Conservation (phyloP, 139 green algal species). For the Closterium sp. region DNA sequence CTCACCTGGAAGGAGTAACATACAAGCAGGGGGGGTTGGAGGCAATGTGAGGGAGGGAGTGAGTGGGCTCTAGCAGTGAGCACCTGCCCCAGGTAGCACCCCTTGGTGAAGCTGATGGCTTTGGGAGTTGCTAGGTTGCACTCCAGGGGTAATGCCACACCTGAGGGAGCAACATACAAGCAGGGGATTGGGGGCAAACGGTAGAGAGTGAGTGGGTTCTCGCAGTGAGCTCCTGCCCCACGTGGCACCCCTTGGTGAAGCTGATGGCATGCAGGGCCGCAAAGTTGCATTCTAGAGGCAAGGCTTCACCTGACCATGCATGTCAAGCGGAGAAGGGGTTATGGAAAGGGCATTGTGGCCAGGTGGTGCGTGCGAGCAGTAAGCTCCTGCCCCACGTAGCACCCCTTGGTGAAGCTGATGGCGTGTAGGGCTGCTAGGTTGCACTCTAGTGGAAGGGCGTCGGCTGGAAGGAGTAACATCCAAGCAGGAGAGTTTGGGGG, state of each 20-base stretch:
- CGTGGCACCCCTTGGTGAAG: slow-evolving; percentile 96
- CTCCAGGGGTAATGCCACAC: slow-evolving; percentile 79
- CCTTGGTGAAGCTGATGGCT: slow-evolving; percentile 89
- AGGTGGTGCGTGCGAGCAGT: slow-evolving; percentile 73
- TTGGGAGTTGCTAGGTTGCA: slow-evolving; percentile 89
- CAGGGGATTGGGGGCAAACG: too few relatives aligned
- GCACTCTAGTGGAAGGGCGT: too few relatives aligned
- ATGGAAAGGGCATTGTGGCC: not conserved
- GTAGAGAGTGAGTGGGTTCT: too few relatives aligned
- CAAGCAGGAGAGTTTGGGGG: too few relatives aligned
- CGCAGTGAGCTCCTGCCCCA: slow-evolving; percentile 88
- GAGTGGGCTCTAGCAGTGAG: too few relatives aligned
- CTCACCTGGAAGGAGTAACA: slow-evolving; percentile 28
- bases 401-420: slow-evolving; percentile 6
- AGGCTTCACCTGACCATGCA: slow-evolving; percentile 34
- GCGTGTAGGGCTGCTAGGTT: not conserved
- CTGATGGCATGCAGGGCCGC: slow-evolving; percentile 83
- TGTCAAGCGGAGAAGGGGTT: too few relatives aligned
- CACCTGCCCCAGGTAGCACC: slow-evolving; percentile 96
- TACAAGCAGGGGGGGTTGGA: not conserved
- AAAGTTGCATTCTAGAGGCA: slow-evolving; percentile 93
- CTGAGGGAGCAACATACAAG: too few relatives aligned
- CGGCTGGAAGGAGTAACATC: too few relatives aligned
- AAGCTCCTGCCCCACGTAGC: slow-evolving; percentile 93
- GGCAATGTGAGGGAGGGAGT: too few relatives aligned